Base-by-base conservation (phyloP, 2,329 filamentous ascomycete species). In the Scedosporium apiospermum region DNA sequence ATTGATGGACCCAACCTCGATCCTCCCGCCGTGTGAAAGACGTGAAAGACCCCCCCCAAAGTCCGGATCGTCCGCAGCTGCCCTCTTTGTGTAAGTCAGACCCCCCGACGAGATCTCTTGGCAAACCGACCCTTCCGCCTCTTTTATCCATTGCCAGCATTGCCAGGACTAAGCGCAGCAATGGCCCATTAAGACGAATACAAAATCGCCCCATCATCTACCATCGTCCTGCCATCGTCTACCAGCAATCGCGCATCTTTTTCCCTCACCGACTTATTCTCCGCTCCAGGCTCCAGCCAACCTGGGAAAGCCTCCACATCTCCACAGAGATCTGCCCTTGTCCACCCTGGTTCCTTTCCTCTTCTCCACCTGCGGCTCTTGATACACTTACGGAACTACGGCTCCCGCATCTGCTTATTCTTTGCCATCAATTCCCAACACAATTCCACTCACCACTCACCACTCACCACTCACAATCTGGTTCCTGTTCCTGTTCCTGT, bases 181-280 rank as follows among this genome's bases (percentile, higher is more conserved):
- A 34, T 9, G 7, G 30, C 9, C 30, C 30, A 38, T 38, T 38
- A 4, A 38, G 34, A 12, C 34, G 10, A 14, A 38, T 38, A 38
- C 34, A 12, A 38, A 38, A 38, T 38, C 34, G 34, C 10, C 10
- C 34, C 34, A 38, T 38, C 34, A 38, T 38, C 34, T 12, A 12
- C 34, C 9, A 14, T 38, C 34, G 10, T 38, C 30, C 30, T 34
- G 30, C 30, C 30, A 34, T 34, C 30, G 30, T 34, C 7, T 34
- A 34, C 30, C 30, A 34, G 6, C 30, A 34, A 34, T 34, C 51
- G 7, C 21, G 51, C 51, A 1, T 23, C 12, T 55, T 55, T 27
- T 23, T 55, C 51, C 18, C 51, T 55, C 51, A 55, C 51, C 51
- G 51, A 55, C 51, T 23, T 55, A 55, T 55, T 55, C 51, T 55